These are phyloP conservation scores for Syzygium syzygioides DNA, from an alignment of 441 rosid genomes.

Conservation along the genomic window DNA sequence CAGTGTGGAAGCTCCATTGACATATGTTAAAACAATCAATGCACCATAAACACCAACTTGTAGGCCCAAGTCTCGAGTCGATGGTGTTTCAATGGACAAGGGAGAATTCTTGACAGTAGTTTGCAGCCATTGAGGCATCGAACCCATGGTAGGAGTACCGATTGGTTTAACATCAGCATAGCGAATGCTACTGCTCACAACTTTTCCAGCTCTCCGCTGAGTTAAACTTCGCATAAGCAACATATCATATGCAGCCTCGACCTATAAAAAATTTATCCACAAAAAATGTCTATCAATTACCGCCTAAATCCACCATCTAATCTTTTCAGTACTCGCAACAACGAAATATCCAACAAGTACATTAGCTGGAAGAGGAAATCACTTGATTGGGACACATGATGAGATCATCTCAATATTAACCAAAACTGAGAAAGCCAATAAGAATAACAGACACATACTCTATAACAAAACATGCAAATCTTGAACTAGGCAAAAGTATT, in stretches of 20 bases:
- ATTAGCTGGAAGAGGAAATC: neutral
- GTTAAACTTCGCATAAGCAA: conserved; percentile 88
- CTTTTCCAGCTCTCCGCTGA: conserved; percentile 90
- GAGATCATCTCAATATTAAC: neutral
- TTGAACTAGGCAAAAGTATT: neutral
- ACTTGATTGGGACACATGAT: neutral
- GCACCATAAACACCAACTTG: conserved; percentile 95
- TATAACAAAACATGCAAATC: neutral
- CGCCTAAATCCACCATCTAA: neutral
- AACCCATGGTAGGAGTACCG: conserved; percentile 37
- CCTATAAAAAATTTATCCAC: conserved; percentile 32
- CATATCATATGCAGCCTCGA: conserved; percentile 97
- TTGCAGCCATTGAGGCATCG: conserved; percentile 74
- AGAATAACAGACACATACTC: neutral
- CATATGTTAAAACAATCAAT: conserved; percentile 70
- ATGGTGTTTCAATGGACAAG: conserved; percentile 62
- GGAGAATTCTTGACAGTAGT: conserved; percentile 46
- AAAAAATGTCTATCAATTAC: neutral
- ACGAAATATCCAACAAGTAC: neutral
- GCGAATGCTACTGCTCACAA: conserved; percentile 58
- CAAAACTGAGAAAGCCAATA: neutral
- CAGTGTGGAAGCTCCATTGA: conserved; percentile 58
- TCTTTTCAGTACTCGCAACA: neutral
- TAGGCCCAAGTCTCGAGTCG: conserved; percentile 56
- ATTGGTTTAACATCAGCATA: conserved; percentile 89